Conservation (phyloP, 2,329 filamentous ascomycete genomes). For the Penicillium sp. region DNA sequence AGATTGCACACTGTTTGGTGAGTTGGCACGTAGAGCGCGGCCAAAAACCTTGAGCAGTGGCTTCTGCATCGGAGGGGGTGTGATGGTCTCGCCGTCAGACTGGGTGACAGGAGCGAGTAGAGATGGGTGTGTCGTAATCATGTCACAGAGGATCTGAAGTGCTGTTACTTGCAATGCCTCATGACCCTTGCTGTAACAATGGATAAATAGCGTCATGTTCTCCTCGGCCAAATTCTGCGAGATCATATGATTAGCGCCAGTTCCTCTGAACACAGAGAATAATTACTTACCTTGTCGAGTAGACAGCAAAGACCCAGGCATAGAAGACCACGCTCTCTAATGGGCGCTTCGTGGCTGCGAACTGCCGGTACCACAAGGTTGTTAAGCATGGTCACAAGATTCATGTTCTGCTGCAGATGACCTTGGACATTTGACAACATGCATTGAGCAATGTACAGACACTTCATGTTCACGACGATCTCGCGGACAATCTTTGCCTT, state of each 20-base stretch:
- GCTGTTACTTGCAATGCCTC: slow-evolving; percentile 86
- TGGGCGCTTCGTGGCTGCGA: slow-evolving; percentile 86
- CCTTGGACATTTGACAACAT: slow-evolving; percentile 93
- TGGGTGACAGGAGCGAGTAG: slow-evolving; percentile 64
- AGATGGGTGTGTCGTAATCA: slow-evolving; percentile 83
- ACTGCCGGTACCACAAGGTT: slow-evolving; percentile 95
- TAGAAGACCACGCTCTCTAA: slow-evolving; percentile 84
- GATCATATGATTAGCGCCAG: slow-evolving; percentile 13
- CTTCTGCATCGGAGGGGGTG: slow-evolving; percentile 52
- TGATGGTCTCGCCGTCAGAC: slow-evolving; percentile 52
- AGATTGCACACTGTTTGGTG: slow-evolving; percentile 73
- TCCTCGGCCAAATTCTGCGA: slow-evolving; percentile 77
- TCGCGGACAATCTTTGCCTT: slow-evolving; percentile 75
- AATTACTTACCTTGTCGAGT: slow-evolving; percentile 68
- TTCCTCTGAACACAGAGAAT: background rate
- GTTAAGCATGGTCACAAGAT: slow-evolving; percentile 97
- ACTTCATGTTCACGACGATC: slow-evolving; percentile 98
- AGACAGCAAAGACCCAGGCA: slow-evolving; percentile 90
- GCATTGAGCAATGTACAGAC: slow-evolving; percentile 93
- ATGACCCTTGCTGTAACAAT: slow-evolving; percentile 93
- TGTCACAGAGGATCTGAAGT: slow-evolving; percentile 88
- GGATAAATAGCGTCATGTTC: slow-evolving; percentile 89
- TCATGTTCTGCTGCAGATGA: slow-evolving; percentile 82
- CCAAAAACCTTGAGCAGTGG: slow-evolving; percentile 82
- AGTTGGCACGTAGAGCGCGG: slow-evolving; percentile 73